phyloP scores from a whole-genome alignment of 163 green algal genomes.

The Chlamydomonas reinhardtii region DNA sequence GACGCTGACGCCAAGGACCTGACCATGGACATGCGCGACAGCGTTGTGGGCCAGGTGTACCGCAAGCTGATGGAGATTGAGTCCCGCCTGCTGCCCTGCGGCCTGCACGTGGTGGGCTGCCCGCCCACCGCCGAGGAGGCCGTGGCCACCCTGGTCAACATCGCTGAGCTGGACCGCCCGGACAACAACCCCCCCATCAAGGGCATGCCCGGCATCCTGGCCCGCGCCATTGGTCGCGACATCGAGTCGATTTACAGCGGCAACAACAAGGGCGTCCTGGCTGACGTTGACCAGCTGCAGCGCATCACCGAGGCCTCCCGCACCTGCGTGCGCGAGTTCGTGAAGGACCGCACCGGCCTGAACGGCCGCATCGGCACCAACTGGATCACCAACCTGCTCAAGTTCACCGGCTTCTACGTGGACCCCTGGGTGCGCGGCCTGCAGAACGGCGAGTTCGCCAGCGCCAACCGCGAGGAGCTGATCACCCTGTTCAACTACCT shows the following conservation, averaged over 20 bases:
- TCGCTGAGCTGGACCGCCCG: slow-evolving; percentile 95
- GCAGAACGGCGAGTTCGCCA: slow-evolving; percentile 81
- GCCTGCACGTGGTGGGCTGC: slow-evolving; percentile 96
- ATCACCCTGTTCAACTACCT: slow-evolving; percentile 95
- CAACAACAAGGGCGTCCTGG: slow-evolving; percentile 88
- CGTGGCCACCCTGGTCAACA: slow-evolving; percentile 98
- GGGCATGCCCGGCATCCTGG: slow-evolving; percentile 94
- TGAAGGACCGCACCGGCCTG: slow-evolving; percentile 83
- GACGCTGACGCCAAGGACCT: slow-evolving; percentile 69
- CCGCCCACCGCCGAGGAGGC: slow-evolving; percentile 94
- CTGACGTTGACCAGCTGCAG: slow-evolving; percentile 93
- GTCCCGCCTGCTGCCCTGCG: slow-evolving; percentile 96
- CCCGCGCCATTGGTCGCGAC: slow-evolving; percentile 84
- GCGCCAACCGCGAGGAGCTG: slow-evolving; percentile 86
- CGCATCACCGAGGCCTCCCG: slow-evolving; percentile 92
- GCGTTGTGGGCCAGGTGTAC: slow-evolving; percentile 95
- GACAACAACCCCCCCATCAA: slow-evolving; percentile 84
- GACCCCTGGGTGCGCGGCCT: slow-evolving; percentile 82
- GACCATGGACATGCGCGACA: slow-evolving; percentile 88
- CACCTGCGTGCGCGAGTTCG: slow-evolving; percentile 86
- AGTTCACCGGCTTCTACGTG: slow-evolving; percentile 85
- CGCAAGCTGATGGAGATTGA: slow-evolving; percentile 98
- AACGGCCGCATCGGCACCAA: slow-evolving; percentile 83
- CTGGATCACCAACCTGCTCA: slow-evolving; percentile 70
- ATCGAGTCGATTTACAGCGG: slow-evolving; percentile 90